A percentile compares a stretch with the other conserved stretches of the same genome.
Conservation (phyloP, 2,329 filamentous ascomycete species). For the Fusarium beomiforme region DNA sequence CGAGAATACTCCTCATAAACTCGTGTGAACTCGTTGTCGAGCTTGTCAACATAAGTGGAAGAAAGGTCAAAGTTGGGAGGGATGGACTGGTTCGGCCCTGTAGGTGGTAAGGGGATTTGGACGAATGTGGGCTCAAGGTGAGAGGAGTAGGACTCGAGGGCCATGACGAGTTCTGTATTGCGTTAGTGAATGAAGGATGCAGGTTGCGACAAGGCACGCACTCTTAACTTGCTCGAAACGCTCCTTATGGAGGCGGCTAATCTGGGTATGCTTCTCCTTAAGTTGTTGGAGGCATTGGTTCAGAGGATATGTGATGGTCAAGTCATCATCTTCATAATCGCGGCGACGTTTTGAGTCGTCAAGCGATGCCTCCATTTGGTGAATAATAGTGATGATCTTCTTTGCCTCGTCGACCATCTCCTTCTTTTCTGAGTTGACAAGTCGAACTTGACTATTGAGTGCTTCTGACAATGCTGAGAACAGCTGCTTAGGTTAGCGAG, state of each 20-base stretch:
- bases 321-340: slow-evolving; percentile 72
- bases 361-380: slow-evolving; percentile 92
- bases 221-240: slow-evolving; percentile 96
- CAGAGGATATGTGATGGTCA: slow-evolving; percentile 85
- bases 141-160: slow-evolving; percentile 94
- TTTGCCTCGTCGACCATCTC: slow-evolving; percentile 90
- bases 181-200: slow-evolving; percentile 9
- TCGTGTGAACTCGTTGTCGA: slow-evolving; percentile 91
- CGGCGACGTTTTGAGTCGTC: slow-evolving; percentile 76
- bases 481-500: slow-evolving; percentile 64
- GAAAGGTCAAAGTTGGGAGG: slow-evolving; percentile 93
- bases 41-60: slow-evolving; percentile 82
- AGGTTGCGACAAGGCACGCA: slow-evolving; percentile 54
- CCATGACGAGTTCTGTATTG: slow-evolving; percentile 82
- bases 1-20: slow-evolving; percentile 97
- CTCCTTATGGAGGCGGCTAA: slow-evolving; percentile 86
- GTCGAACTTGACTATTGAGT: slow-evolving; percentile 86
- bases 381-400: slow-evolving; percentile 83
- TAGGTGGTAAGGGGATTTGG: slow-evolving; percentile 85
- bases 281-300: slow-evolving; percentile 80
- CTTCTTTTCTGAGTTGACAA: slow-evolving; percentile 89
- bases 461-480: slow-evolving; percentile 93
- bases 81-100: slow-evolving; percentile 77
- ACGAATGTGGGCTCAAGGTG: slow-evolving; percentile 93
- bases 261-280: slow-evolving; percentile 85